Base-by-base conservation (phyloP, 106 monocot genomes). In the Apostasia shenzhenica region DNA sequence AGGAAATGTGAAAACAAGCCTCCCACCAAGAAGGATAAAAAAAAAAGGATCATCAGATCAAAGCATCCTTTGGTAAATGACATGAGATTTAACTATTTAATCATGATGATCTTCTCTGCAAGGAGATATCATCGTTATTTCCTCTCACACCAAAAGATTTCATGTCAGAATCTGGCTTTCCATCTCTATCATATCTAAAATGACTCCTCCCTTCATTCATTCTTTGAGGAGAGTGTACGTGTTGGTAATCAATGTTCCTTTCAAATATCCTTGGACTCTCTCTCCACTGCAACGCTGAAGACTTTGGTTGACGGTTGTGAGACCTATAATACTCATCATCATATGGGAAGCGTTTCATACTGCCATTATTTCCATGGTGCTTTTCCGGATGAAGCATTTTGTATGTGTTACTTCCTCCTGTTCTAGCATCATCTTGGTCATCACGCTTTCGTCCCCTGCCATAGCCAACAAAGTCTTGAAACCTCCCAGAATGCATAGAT, bases 291-390 rank as follows among this genome's bases (percentile, higher is more conserved):
- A 78, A 76, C 14, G 70, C 76, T 51, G 71, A 63, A 0, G 75
- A 59, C 67, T 71, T 88, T 6, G 52, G 53, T 57, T 47, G 63
- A 53, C 70, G 45, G 49, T 68, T 66, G 59, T 64, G 71, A 52
- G 52, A 38, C 63, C 82, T 76, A 13, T 80, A 76, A 3, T 71
- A 70, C 51, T 77, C 72, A 55, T 12, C 53, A 63, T 77, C 77
- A 78, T 78, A 78, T 8, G 47, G 56, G 49, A 78, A 59, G 7
- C 60, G 73, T 57, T 81, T 85, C 57, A 66, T 57, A 54, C 70
- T 57, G 7, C 66, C 70, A 44, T 59, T 70, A 45, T 55, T 61
- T 41, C 76, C 78, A 75, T 77, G 78, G 14, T 75, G 80, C 14
- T 70, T 67, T 4, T 66, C 45, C 57, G 81, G 77, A 68, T 67